phyloP scores from a whole-genome alignment of 1,284 basidiomycete species.

The Singerocomus inundabilis region DNA sequence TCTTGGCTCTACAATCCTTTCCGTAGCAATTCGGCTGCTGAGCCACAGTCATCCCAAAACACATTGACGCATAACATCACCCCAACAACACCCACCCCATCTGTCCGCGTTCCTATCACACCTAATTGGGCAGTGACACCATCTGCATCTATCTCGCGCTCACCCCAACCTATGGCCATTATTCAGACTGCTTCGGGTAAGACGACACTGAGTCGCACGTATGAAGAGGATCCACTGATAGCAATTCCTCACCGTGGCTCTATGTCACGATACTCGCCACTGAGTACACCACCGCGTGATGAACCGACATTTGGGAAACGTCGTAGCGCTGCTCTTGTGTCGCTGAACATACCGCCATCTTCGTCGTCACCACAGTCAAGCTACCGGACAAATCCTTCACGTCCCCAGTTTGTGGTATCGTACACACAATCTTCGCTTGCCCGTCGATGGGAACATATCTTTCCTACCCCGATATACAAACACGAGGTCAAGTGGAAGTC shows the following conservation, averaged over 20 bases:
- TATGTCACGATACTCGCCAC: conserved; percentile 55
- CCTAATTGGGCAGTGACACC: conserved; percentile 30
- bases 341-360: conserved; percentile 43
- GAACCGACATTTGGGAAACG: conserved; percentile 55
- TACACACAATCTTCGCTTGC: conserved; percentile 71
- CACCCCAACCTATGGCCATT: conserved; percentile 56
- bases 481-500: conserved; percentile 94
- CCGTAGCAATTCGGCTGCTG: conserved; percentile 51
- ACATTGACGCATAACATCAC: conserved; percentile 39
- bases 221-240: conserved; percentile 53
- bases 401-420: conserved; percentile 52
- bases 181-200: conserved; percentile 43
- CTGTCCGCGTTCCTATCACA: conserved; percentile 31
- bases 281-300: conserved; percentile 66
- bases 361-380: conserved; percentile 50
- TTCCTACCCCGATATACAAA: conserved; percentile 74
- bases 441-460: conserved; percentile 86
- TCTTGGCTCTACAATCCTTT: conserved; percentile 78
- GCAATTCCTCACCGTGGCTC: conserved; percentile 43
- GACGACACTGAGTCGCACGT: conserved; percentile 45
- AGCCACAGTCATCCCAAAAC: conserved; percentile 52
- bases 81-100: conserved; percentile 30
- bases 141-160: conserved; percentile 33
- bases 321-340: conserved; percentile 45
- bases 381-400: conserved; percentile 61